A percentile compares a stretch with the other conserved stretches of the same genome.
These are phyloP conservation scores for Petunia hybrid DNA, from an alignment of 305 asterid genomes.

Conservation along the genomic window DNA sequence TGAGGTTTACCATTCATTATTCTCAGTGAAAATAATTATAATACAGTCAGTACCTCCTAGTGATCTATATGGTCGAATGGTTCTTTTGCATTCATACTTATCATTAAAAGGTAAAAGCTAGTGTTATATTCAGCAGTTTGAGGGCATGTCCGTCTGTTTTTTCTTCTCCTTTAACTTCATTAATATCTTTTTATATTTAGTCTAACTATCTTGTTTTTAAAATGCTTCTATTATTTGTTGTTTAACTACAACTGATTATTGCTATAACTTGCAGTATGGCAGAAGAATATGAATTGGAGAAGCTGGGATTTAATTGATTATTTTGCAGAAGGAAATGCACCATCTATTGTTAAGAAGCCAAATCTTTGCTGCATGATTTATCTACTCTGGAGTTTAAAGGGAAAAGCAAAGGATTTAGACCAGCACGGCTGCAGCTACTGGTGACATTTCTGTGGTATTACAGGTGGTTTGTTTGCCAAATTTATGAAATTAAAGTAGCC, in stretches of 20 bases:
- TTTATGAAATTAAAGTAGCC: not conserved
- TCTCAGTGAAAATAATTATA: not conserved
- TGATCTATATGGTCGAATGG: not conserved
- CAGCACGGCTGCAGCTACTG: not conserved
- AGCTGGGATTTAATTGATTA: not conserved
- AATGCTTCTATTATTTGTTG: not conserved
- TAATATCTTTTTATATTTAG: not conserved
- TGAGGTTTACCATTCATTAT: not conserved
- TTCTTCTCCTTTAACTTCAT: not conserved
- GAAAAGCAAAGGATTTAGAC: not conserved
- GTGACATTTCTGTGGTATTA: not conserved
- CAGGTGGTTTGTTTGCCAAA: not conserved
- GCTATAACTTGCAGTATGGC: not conserved
- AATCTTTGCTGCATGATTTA: constrained; percentile 1
- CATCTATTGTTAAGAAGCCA: not conserved
- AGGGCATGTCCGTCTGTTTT: not conserved
- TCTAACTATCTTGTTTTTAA: not conserved
- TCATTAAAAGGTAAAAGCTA: no score
- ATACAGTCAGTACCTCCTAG: not conserved
- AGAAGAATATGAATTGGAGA: not conserved
- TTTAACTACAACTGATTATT: not conserved
- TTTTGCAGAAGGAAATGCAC: not conserved
- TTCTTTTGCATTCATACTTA: not conserved
- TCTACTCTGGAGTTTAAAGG: not conserved
- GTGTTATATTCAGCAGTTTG: no score